These are phyloP conservation scores for Cladophialophora yegresii DNA, from an alignment of 2,329 filamentous ascomycete genomes.

Conservation along the genomic window DNA sequence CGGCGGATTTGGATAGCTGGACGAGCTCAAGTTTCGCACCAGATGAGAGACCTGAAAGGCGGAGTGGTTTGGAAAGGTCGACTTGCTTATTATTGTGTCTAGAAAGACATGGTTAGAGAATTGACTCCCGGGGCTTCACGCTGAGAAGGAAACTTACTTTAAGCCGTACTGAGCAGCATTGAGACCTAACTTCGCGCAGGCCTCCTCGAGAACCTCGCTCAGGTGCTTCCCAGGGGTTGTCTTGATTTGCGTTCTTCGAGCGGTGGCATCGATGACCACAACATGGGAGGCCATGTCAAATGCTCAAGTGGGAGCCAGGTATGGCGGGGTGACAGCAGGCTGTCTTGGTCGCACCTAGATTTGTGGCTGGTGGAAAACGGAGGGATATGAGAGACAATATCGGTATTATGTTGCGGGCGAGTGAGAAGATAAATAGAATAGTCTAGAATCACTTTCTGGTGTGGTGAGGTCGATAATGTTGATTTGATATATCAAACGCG, in stretches of 20 bases:
- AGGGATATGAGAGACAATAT: neutral
- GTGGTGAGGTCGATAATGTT: neutral
- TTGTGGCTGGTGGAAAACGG: neutral
- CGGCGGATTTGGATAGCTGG: slow-evolving; percentile 78
- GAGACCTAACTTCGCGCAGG: slow-evolving; percentile 78
- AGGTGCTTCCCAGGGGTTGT: slow-evolving; percentile 79
- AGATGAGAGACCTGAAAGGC: slow-evolving; percentile 75
- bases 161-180: slow-evolving; percentile 73
- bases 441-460: slow-evolving; percentile 37
- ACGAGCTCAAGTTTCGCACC: slow-evolving; percentile 94
- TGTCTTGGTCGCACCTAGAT: neutral
- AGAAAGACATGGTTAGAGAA: slow-evolving; percentile 12
- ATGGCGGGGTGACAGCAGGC: neutral
- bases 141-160: slow-evolving; percentile 60
- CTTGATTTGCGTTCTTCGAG: slow-evolving; percentile 77
- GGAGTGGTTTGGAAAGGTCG: slow-evolving; percentile 80
- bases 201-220: slow-evolving; percentile 82
- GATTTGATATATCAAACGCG: slow-evolving; percentile 11
- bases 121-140: neutral
- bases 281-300: slow-evolving; percentile 81
- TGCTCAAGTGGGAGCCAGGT: slow-evolving; percentile 16
- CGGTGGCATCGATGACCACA: slow-evolving; percentile 78
- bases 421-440: slow-evolving; percentile 18
- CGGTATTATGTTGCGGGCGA: slow-evolving; percentile 25
- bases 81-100: slow-evolving; percentile 82